Conservation (phyloP, 2,329 filamentous ascomycete genomes). For the Alternaria dauci region DNA sequence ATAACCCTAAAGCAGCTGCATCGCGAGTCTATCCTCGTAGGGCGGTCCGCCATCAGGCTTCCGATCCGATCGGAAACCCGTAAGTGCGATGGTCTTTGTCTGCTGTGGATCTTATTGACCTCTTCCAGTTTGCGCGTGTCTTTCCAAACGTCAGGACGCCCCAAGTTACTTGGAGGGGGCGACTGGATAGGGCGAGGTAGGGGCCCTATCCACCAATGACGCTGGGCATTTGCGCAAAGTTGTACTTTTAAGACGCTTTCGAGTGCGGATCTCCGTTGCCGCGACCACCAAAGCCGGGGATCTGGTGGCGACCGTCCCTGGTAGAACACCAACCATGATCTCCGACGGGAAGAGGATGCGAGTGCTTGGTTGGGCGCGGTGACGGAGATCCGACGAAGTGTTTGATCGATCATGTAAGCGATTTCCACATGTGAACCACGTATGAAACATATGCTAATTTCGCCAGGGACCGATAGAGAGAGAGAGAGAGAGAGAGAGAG, state of each 20-base stretch:
- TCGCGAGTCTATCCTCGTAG: slow-evolving; percentile 90
- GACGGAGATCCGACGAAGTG: neutral
- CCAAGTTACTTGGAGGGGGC: slow-evolving; percentile 3
- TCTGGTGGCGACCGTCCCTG: neutral
- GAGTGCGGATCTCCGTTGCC: neutral
- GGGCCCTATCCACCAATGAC: neutral
- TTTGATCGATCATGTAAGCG: neutral
- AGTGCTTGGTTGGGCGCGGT: neutral
- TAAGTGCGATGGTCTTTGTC: neutral
- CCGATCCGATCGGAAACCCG: neutral
- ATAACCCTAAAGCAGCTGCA: slow-evolving; percentile 70
- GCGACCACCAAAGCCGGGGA: neutral
- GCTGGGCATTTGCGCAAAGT: neutral
- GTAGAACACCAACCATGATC: neutral
- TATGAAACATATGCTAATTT: neutral
- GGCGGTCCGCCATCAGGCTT: neutral
- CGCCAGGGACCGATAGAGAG: neutral
- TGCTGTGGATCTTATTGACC: neutral
- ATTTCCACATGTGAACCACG: neutral
- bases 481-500: no score
- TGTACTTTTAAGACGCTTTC: neutral
- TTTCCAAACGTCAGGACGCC: neutral
- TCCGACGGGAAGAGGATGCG: neutral
- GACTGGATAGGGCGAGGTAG: slow-evolving; percentile 6
- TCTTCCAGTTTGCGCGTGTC: neutral